Conservation (phyloP, 2,329 filamentous ascomycete genomes). For the Penicillium polonicum region DNA sequence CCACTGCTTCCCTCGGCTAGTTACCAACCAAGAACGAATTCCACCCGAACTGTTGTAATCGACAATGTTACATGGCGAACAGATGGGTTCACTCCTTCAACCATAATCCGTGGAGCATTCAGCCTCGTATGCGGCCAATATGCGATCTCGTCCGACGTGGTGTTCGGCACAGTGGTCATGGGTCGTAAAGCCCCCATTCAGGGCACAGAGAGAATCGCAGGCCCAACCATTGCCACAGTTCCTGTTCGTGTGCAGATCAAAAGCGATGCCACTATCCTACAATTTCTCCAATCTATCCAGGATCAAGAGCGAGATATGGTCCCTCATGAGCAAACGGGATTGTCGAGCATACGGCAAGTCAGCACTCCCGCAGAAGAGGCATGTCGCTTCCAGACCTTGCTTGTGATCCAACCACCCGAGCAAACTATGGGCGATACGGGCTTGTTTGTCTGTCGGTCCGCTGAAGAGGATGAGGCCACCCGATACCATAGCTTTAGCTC, state of each 20-base stretch:
- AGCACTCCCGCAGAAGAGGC: neutral
- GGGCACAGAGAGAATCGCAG: neutral
- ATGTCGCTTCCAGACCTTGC: neutral
- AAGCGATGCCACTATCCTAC: neutral
- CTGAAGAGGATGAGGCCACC: neutral
- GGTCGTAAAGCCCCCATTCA: neutral
- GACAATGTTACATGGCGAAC: neutral
- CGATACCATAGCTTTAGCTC: neutral
- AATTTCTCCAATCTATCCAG: neutral
- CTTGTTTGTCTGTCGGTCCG: neutral
- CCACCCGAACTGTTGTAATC: neutral
- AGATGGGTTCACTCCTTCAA: neutral
- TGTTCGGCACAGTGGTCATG: neutral
- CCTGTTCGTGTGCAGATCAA: neutral
- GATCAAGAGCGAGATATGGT: neutral
- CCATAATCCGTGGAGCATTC: neutral
- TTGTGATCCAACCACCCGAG: neutral
- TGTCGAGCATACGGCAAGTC: neutral
- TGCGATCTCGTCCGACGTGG: neutral
- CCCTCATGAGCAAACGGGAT: neutral
- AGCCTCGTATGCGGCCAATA: neutral
- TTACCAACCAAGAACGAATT: neutral
- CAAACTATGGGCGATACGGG: neutral
- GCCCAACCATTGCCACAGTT: neutral
- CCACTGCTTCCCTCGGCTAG: neutral